Evolutionary conservation across 495 filamentous ascomycete species (phyloP), one percentile per base, ranked within the genome.

Genomic region (Barbatosphaeria neglecta): DNA sequence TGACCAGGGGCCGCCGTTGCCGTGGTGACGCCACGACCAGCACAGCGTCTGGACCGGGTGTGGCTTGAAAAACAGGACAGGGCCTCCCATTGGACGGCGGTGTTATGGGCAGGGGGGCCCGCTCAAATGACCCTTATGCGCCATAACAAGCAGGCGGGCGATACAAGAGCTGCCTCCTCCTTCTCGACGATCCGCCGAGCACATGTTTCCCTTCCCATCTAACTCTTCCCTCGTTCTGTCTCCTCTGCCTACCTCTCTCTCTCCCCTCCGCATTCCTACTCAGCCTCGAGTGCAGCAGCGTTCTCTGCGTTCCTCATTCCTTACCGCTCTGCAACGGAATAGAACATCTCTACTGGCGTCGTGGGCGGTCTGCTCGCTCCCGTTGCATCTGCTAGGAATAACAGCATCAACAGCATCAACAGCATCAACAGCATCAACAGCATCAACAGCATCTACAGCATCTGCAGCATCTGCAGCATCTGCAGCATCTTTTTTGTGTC

Each of bases 131-230:
- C n/a, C 41, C 35, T 38, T 40, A 46, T 51, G 49, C 51, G 45
- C 45, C 50, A 56, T 40, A 56, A 56, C 51, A 57, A 52, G 22
- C 20, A 23, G 38, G 24, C 40, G 39, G 28, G 43, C 42, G 18
- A 33, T 37, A 42, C 44, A 48, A 52, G 43, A 50, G 50, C 48
- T 50, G 42, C 25, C 31, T 40, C 22, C 17, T 28, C 16, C 22
- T 41, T 15, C 13, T 41, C 18, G 39, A 39, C 18, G 43, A 42
- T 46, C 25, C 17, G 15, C 8, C 42, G 43, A 24, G 25, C 54
- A 41, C 54, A 53, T 50, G 54, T 47, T 56, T 37, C 50, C 54
- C 54, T 53, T 56, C 50, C 50, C 23, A 41, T 20, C 45, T 31
- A 50, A 52, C 45, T 22, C 41, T 41, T 22, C 37, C 35, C n/a